These are phyloP conservation scores for Rhizopus arrhizus DNA, from an alignment of 371 early-diverging fungal genomes.

Conservation along the genomic window DNA sequence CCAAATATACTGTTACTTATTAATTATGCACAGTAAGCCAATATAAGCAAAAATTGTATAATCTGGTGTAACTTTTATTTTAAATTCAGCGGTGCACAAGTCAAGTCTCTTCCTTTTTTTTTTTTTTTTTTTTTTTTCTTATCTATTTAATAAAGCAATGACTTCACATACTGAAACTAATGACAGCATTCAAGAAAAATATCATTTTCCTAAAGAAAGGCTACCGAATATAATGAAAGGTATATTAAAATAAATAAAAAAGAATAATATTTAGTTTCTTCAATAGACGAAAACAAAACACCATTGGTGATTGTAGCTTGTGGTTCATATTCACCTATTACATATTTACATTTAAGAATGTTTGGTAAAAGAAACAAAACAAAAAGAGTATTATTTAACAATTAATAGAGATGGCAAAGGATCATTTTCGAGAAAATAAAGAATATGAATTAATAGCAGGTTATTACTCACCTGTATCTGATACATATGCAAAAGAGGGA, in stretches of 20 bases:
- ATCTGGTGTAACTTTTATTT: too few species aligned
- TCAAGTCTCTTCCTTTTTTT: too few species aligned
- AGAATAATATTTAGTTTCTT: not conserved
- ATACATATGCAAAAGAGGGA: conserved; percentile 90
- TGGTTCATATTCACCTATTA: conserved; percentile 96
- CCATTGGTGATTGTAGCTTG: conserved; percentile 96
- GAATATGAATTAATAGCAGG: conserved; percentile 90
- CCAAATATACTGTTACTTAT: too few species aligned
- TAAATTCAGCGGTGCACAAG: too few species aligned
- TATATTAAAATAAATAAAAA: conserved; percentile 2
- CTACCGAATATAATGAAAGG: conserved; percentile 32
- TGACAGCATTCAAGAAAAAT: not conserved
- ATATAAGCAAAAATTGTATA: too few species aligned
- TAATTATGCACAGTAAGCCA: too few species aligned
- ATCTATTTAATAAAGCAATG: too few species aligned
- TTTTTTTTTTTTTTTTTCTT: too few species aligned
- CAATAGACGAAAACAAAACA: conserved; percentile 73
- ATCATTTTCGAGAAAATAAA: conserved; percentile 71
- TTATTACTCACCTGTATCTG: conserved; percentile 95
- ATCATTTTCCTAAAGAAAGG: conserved; percentile 19
- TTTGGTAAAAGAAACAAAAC: conserved; percentile 73
- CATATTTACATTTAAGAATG: conserved; percentile 96
- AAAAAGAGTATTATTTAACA: conserved; percentile 2
- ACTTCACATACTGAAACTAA: too few species aligned
- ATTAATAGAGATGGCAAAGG: conserved; percentile 87